A percentile compares a stretch with the other conserved stretches of the same genome.
phyloP scores from a whole-genome alignment of 371 early-diverging fungal species.

The Mucor indicus region DNA sequence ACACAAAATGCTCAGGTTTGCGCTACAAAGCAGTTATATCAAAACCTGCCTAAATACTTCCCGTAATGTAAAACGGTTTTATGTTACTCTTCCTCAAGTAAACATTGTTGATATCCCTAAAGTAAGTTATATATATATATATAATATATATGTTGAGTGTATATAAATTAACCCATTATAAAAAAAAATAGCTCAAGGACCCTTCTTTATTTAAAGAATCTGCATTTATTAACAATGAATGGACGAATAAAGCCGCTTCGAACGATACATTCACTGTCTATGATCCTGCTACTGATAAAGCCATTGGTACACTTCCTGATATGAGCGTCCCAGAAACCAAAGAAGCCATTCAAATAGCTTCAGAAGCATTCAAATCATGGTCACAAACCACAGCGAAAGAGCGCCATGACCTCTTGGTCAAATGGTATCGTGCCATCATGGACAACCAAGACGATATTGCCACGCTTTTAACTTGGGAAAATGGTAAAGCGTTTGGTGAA shows the following conservation, averaged over 20 bases:
- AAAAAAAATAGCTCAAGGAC: constrained; percentile 62
- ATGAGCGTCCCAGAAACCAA: constrained; percentile 64
- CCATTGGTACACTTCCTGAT: constrained; percentile 65
- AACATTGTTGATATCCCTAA: no score
- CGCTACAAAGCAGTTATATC: no score
- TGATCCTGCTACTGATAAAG: constrained; percentile 69
- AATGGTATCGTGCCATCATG: constrained; percentile 72
- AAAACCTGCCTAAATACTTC: no score
- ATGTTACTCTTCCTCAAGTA: no score
- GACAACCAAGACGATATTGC: constrained; percentile 75
- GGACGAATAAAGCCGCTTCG: constrained; percentile 40
- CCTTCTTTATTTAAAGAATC: constrained; percentile 43
- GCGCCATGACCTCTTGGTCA: constrained; percentile 60
- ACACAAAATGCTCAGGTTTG: no score
- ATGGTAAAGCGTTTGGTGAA: constrained; percentile 63
- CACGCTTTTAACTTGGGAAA: constrained; percentile 73
- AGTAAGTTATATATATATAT: no score
- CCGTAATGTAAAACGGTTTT: no score
- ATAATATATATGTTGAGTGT: no score
- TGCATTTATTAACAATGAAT: constrained; percentile 57
- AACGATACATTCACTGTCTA: constrained; percentile 47
- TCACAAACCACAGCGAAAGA: constrained; percentile 60
- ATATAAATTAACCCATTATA: no score
- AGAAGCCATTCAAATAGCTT: constrained; percentile 60
- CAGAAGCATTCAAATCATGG: constrained; percentile 62